Percentiles rank a stretch among this genome's conserved stretches.
These are phyloP conservation scores for Rhynchosporium secalis DNA, from an alignment of 2,329 filamentous ascomycete species.

Conservation along the genomic window DNA sequence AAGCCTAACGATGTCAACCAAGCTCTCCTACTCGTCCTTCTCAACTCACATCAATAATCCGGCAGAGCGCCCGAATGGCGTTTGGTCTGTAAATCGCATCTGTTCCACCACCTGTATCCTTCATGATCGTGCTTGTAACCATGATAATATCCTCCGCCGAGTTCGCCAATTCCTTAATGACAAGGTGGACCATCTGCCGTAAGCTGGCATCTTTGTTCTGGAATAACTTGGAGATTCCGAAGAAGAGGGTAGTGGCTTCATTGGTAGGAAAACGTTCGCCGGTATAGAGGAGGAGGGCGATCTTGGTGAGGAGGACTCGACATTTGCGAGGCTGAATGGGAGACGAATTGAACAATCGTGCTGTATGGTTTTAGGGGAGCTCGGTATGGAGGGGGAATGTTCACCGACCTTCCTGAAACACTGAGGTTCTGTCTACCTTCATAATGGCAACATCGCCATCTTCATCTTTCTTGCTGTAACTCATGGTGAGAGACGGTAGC, in stretches of 20 bases:
- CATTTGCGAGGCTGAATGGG: slow-evolving; percentile 97
- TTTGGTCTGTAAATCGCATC: slow-evolving; percentile 94
- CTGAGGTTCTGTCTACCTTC: slow-evolving; percentile 95
- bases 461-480: slow-evolving; percentile 99
- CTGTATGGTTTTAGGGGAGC: slow-evolving; percentile 54
- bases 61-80: slow-evolving; percentile 90
- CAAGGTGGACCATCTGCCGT: slow-evolving; percentile 97
- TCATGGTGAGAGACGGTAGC: slow-evolving; percentile 62
- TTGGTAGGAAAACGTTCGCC: slow-evolving; percentile 96
- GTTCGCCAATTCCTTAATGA: slow-evolving; percentile 95
- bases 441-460: slow-evolving; percentile 91
- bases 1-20: slow-evolving; percentile 58
- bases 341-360: slow-evolving; percentile 95
- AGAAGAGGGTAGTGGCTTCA: slow-evolving; percentile 97
- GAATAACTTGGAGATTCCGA: slow-evolving; percentile 98
- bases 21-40: slow-evolving; percentile 23
- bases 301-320: slow-evolving; percentile 95
- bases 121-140: slow-evolving; percentile 99
- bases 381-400: slow-evolving; percentile 34
- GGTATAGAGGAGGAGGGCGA: slow-evolving; percentile 92
- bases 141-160: slow-evolving; percentile 99
- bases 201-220: slow-evolving; percentile 98
- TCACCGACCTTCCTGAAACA: slow-evolving; percentile 91
- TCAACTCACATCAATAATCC: slow-evolving; percentile 84
- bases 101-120: slow-evolving; percentile 93